Conservation (phyloP, 2,329 filamentous ascomycete species). For the Hypoxylon sp. region DNA sequence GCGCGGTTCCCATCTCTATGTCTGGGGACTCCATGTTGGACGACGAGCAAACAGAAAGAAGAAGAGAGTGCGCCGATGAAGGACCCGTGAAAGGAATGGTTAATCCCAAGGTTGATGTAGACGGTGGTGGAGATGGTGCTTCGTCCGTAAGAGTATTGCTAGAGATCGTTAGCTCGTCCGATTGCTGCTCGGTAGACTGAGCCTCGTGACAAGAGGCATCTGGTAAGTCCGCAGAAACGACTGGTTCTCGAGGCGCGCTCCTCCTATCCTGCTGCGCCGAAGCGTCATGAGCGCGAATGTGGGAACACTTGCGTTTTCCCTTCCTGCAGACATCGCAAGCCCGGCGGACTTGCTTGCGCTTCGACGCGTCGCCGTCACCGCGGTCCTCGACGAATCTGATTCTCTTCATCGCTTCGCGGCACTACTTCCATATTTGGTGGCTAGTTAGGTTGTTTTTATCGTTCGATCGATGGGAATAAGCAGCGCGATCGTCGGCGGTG, state of each 20-base stretch:
- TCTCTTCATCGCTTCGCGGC: conserved; percentile 24
- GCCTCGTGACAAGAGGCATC: neutral
- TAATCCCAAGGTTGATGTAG: neutral
- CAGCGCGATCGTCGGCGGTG: conserved; percentile 9
- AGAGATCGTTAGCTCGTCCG: neutral
- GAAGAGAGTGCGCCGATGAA: conserved; percentile 20
- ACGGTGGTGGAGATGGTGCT: no score
- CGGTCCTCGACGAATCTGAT: conserved; percentile 20
- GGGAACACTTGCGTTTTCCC: conserved; percentile 20
- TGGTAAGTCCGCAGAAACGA: neutral
- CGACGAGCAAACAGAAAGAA: conserved; percentile 5
- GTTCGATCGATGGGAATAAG: neutral
- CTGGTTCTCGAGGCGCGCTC: neutral
- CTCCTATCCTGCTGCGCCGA: neutral
- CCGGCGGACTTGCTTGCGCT: conserved; percentile 17
- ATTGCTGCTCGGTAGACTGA: neutral
- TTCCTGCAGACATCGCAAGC: conserved; percentile 22
- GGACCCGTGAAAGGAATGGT: conserved; percentile 14
- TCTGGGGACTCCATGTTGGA: neutral
- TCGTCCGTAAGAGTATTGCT: no score
- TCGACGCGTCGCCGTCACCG: conserved; percentile 12
- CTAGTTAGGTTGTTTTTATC: neutral
- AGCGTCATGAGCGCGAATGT: neutral
- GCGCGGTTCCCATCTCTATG: neutral
- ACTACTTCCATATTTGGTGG: neutral